A percentile compares a stretch with the other conserved stretches of the same genome.
Conservation (phyloP, 345 rosid genomes). For the Diplotaxis tenuifolia region DNA sequence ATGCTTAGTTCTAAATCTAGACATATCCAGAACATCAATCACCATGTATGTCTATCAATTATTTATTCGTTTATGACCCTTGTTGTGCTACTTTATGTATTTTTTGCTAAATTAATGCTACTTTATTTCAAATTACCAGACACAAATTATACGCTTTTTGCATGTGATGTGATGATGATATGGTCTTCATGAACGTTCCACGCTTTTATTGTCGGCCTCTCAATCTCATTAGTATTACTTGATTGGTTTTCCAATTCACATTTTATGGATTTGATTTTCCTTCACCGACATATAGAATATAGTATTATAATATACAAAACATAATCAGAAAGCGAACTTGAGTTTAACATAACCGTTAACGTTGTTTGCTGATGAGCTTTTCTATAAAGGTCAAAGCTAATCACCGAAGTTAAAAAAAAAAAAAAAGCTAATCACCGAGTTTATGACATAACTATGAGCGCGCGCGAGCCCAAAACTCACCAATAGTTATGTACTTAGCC, state of each 20-base stretch:
- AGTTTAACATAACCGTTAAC: not conserved
- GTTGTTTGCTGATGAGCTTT: not conserved
- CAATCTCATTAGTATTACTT: not conserved
- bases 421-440: not conserved
- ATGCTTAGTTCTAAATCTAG: too few species aligned
- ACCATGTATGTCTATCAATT: too few species aligned
- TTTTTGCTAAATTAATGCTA: too few species aligned
- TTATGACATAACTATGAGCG: not conserved
- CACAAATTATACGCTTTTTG: constrained; percentile 27
- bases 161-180: not conserved
- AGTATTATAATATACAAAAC: not conserved
- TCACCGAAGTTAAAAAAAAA: too few species aligned
- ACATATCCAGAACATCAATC: too few species aligned
- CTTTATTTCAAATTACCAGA: not conserved
- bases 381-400: not conserved
- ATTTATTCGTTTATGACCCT: not conserved
- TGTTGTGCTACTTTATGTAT: too few species aligned
- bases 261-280: not conserved
- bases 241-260: not conserved
- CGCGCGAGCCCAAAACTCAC: not conserved
- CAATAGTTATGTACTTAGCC: not conserved
- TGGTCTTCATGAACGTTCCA: not conserved
- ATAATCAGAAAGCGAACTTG: not conserved
- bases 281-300: not conserved
- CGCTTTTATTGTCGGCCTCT: not conserved